Evolutionary conservation across 805 yeast genomes (phyloP), one percentile per base, ranked within the genome.

Genomic region (Alloascoidea africana): DNA sequence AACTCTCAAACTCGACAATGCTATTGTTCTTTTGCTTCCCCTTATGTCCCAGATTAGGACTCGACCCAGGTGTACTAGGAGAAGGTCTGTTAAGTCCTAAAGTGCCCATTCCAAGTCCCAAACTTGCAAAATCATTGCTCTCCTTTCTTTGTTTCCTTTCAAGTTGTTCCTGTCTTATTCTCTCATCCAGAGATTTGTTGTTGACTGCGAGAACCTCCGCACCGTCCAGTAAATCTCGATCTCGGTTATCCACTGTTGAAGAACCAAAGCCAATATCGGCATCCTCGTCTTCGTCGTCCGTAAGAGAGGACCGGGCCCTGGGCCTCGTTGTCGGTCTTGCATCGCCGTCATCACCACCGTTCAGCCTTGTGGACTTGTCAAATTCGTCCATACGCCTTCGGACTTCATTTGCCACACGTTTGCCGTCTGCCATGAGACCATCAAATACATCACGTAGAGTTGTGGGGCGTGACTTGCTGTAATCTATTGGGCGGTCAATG

Each of bases 391-490:
- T 86, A 44, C 94, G 76, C 46, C 80, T 76, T 45, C 89, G 75
- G 3, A 91, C 93, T 51, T 85, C 87, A 38, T 70, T 75, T 1
- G 97, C 97, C 11, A 89, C 94, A 40, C 89, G 73, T 52, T 84
- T 68, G 3, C 97, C 96, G 58, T 91, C 96, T 0, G 93, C 91
- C 42, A 89, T 67, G 41, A 91, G 66, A 6, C 91, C 89, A 54
- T 85, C 94, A 59, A 89, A 83, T 73, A 91, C 79, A 39, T 83
- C 89, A 40, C 95, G 68, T 41, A 91, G 59, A 18, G 57, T 53
- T 5, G 54, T 49, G 30, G 34, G 73, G 59, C 40, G 8, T 8
- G 30, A 8, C n/a, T 23, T 23, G n/a, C n/a, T 23, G 30, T 23
- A 23, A 23, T 23, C 30, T 8, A 23, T 23, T 8, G 30, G n/a